Evolutionary conservation across 2,329 filamentous ascomycete genomes (phyloP).

Genomic region (Beauveria scarabaeidicola): DNA sequence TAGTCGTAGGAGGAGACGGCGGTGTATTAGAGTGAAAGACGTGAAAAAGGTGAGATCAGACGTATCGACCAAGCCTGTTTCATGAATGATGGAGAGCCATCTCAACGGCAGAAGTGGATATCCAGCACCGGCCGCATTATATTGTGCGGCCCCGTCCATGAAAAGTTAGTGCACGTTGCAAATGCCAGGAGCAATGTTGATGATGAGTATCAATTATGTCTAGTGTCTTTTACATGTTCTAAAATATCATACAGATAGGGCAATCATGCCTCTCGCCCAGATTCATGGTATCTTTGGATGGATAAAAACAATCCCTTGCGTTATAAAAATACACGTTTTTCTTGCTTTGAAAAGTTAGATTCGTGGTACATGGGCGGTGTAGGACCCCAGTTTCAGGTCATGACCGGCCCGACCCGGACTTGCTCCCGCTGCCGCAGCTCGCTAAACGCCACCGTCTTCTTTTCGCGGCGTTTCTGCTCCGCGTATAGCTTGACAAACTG

Average conservation of each 20-base stretch:
- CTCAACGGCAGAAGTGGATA: background rate
- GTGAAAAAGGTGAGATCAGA: background rate
- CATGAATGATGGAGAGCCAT: background rate
- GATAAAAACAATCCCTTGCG: background rate
- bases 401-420: slow-evolving; percentile 48
- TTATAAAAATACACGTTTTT: background rate
- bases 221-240: background rate
- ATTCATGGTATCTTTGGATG: background rate
- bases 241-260: background rate
- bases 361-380: background rate
- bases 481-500: slow-evolving; percentile 47
- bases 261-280: background rate
- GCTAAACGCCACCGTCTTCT: slow-evolving; percentile 27
- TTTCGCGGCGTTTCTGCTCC: slow-evolving; percentile 41
- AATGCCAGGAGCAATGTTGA: too few species aligned
- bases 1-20: background rate
- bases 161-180: too few species aligned
- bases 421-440: slow-evolving; percentile 37
- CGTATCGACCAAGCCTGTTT: background rate
- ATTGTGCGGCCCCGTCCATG: background rate
- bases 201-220: too few species aligned
- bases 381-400: slow-evolving; percentile 12
- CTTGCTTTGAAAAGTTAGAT: background rate
- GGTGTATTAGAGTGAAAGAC: background rate
- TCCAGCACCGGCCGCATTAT: background rate